Evolutionary conservation across 192 early-diverging fungal species (phyloP), one percentile per base, ranked within the genome.

Genomic region (Dissophora globulifera): DNA sequence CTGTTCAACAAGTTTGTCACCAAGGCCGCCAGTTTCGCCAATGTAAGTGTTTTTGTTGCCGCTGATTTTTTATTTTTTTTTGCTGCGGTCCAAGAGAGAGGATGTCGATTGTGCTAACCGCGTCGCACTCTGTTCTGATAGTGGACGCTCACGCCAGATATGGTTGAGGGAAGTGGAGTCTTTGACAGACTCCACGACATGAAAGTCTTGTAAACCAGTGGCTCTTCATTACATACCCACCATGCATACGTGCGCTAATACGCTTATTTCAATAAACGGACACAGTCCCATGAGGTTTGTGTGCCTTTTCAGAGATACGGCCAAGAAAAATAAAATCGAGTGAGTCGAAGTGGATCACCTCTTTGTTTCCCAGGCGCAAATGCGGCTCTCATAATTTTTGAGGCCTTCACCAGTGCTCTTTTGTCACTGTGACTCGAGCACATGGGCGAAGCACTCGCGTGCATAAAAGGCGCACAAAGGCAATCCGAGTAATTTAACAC

Each of bases 21-120:
- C 56, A 65, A 75, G 30, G 62, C 57, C n/a, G 69, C 69, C 0
- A 27, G 33, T 13, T 66, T 75, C 53, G 60, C 71, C n/a, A 54
- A 66, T 29, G 71, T 75, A 74, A 58, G 61, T 72, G 26, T 15
- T 35, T 50, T 50, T 46, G 4, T 51, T 41, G 19, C 2, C 11
- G 27, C 38, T 66, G 8, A n/a, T n/a, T n/a, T n/a, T n/a, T n/a
- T 57, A 0, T 29, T 42, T 42, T 19, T 53, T 53, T 30, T 53
- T 53, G 35, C 7, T 45, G 43, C n/a, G n/a, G n/a, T n/a, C n/a
- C n/a, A n/a, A n/a, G n/a, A n/a, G n/a, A n/a, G n/a, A n/a, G n/a
- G n/a, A n/a, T n/a, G n/a, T n/a, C n/a, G n/a, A n/a, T n/a, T n/a
- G n/a, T n/a, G n/a, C n/a, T n/a, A n/a, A n/a, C n/a, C 16, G 43